These are phyloP conservation scores for Fusarium virguliforme DNA, from an alignment of 2,329 filamentous ascomycete species.

Conservation along the genomic window DNA sequence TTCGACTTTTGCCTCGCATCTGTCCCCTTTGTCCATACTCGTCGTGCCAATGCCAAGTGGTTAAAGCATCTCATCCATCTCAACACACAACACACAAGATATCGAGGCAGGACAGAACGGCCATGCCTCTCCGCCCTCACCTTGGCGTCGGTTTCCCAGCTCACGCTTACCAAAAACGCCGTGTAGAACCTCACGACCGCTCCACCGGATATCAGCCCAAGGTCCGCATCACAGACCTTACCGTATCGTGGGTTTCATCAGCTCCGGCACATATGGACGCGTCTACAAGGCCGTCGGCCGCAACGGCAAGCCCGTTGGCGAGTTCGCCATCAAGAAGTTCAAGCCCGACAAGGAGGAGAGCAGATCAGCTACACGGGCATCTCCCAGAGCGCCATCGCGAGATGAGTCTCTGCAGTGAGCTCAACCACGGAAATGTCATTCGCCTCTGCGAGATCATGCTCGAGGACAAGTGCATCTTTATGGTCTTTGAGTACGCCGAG, in stretches of 20 bases:
- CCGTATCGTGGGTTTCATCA: constrained; percentile 98
- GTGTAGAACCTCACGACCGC: constrained; percentile 69
- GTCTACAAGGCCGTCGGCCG: constrained; percentile 95
- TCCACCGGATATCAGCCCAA: constrained; percentile 78
- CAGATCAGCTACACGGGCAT: constrained; percentile 96
- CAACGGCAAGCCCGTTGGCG: constrained; percentile 67
- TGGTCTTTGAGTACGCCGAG: constrained; percentile 99
- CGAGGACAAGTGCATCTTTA: constrained; percentile 99
- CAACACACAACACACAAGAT: no score
- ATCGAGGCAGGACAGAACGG: constrained; percentile 19
- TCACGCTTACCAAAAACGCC: constrained; percentile 55
- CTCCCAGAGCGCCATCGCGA: constrained; percentile 97
- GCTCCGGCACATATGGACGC: constrained; percentile 95
- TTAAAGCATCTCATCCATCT: constrained; percentile 15
- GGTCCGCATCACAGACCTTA: constrained; percentile 92
- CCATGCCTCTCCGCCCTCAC: constrained; percentile 57
- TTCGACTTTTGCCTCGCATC: constrained; percentile 10
- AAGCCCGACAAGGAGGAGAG: constrained; percentile 98
- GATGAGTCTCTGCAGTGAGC: constrained; percentile 96
- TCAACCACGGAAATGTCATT: constrained; percentile 91
- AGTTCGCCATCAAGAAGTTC: constrained; percentile 99
- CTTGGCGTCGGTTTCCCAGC: constrained; percentile 50
- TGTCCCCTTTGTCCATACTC: constrained; percentile 16
- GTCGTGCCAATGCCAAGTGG: constrained; percentile 46
- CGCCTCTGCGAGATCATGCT: constrained; percentile 94